Conservation (phyloP, 2,329 filamentous ascomycete genomes). For the Tolypocladium sp. region DNA sequence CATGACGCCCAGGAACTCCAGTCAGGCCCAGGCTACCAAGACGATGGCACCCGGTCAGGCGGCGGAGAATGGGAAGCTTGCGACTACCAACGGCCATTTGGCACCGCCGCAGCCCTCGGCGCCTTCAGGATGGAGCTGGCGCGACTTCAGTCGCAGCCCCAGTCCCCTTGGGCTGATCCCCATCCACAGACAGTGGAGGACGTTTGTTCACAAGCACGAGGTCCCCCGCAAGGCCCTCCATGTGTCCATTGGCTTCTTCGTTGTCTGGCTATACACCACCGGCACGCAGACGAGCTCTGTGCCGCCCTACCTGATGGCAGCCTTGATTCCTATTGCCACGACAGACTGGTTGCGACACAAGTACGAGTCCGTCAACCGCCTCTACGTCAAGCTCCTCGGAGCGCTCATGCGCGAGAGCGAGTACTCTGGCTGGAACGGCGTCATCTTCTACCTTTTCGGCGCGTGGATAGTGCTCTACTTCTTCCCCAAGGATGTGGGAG, state of each 20-base stretch:
- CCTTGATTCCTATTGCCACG: slow-evolving; percentile 74
- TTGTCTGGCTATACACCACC: slow-evolving; percentile 73
- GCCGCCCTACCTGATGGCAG: slow-evolving; percentile 72
- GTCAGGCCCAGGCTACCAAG: slow-evolving; percentile 19
- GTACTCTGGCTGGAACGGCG: slow-evolving; percentile 88
- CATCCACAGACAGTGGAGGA: slow-evolving; percentile 85
- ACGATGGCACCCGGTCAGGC: slow-evolving; percentile 13
- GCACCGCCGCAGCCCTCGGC: slow-evolving; percentile 55
- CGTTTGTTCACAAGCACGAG: slow-evolving; percentile 92
- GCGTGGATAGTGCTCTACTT: slow-evolving; percentile 78
- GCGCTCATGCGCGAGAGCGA: slow-evolving; percentile 96
- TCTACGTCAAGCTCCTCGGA: slow-evolving; percentile 79
- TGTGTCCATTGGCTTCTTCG: slow-evolving; percentile 93
- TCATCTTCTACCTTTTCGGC: slow-evolving; percentile 92
- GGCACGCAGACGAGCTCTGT: slow-evolving; percentile 71
- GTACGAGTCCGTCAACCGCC: slow-evolving; percentile 69
- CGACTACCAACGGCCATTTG: slow-evolving; percentile 52
- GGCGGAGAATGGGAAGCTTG: slow-evolving; percentile 23
- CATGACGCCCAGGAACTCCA: slow-evolving; percentile 41
- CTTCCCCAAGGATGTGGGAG: slow-evolving; percentile 87
- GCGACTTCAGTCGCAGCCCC: slow-evolving; percentile 82
- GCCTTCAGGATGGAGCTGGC: slow-evolving; percentile 64
- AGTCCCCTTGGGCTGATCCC: slow-evolving; percentile 91
- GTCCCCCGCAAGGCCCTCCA: slow-evolving; percentile 90
- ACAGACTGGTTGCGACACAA: slow-evolving; percentile 78